These are phyloP conservation scores for Euphrasia arctica DNA, from an alignment of 305 asterid genomes.

Conservation along the genomic window DNA sequence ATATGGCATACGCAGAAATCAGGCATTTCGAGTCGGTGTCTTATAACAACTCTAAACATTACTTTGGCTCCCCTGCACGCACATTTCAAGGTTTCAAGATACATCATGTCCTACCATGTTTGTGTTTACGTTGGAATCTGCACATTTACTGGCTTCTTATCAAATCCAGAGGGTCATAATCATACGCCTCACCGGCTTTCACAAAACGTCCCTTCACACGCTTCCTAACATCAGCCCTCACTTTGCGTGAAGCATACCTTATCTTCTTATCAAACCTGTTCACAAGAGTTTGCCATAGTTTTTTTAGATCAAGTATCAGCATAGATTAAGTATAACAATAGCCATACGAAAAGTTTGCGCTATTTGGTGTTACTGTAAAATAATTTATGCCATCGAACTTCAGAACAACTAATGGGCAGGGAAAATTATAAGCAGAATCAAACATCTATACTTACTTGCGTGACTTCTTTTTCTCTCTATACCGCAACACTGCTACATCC, in stretches of 20 bases:
- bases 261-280: slow-evolving; percentile 58
- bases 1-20: slow-evolving; percentile 19
- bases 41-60: slow-evolving; percentile 14
- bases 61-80: slow-evolving; percentile 12
- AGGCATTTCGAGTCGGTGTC: slow-evolving; percentile 14
- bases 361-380: too few species aligned
- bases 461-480: slow-evolving; percentile 77
- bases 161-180: slow-evolving; percentile 49
- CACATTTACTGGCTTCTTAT: slow-evolving; percentile 34
- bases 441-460: slow-evolving; percentile 52
- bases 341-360: too few species aligned
- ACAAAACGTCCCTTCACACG: slow-evolving; percentile 82
- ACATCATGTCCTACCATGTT: slow-evolving; percentile 11
- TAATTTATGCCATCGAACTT: too few species aligned
- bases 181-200: slow-evolving; percentile 63
- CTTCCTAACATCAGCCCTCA: slow-evolving; percentile 67
- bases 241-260: slow-evolving; percentile 67
- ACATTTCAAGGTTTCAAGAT: slow-evolving; percentile 19
- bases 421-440: too few species aligned
- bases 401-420: too few species aligned
- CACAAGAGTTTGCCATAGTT: slow-evolving; percentile 10
- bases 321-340: neutral
- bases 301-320: neutral
- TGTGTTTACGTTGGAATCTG: neutral
- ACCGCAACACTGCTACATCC: slow-evolving; percentile 72